Evolutionary conservation across 768 basidiomycete genomes (phyloP), one percentile per base, ranked within the genome.

Genomic region (Psilocybe subaeruginosa): DNA sequence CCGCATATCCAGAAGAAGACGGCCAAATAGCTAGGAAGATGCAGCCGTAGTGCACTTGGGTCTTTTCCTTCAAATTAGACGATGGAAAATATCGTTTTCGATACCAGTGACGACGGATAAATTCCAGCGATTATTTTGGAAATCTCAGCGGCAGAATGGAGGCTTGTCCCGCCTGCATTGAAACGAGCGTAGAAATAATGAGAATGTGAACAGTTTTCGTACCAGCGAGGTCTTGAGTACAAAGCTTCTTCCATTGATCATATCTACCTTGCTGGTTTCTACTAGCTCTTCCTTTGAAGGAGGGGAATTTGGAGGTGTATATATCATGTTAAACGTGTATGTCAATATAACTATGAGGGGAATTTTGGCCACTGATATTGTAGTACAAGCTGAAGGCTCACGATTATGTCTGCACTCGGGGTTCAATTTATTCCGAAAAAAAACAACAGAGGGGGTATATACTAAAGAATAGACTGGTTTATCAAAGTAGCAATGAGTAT

Each of bases 241-340:
- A 53, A 53, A 53, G 31, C 14, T 16, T 23, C 51, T 31, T 53
- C 51, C 51, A 37, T 8, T 4, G n/a, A 54, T 4, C 27, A 51
- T 12, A 35, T 47, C 41, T 53, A 54, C 16, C 23, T 50, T 56
- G 8, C 56, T 47, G 0, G 46, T 57, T 11, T 30, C 17, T 5
- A 64, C 52, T 3, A 58, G 33, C 23, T 66, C 64, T 12, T 57
- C 35, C 59, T 60, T 62, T 27, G 64, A 48, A 43, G 64, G 58
- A 39, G 48, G 54, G 6, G 61, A 58, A 43, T 66, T 62, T 3
- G 64, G 64, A 54, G 64, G 55, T 8, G 51, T 58, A 16, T 63
- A 39, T 39, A 48, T 50, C n/a, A n/a, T 47, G 33, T 47, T 60
- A 55, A 60, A 62, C 19, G 54, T 37, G 31, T 35, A 50, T 3